These are phyloP conservation scores for Aspergillus chevalieri DNA, from an alignment of 2,329 filamentous ascomycete genomes.

Conservation along the genomic window DNA sequence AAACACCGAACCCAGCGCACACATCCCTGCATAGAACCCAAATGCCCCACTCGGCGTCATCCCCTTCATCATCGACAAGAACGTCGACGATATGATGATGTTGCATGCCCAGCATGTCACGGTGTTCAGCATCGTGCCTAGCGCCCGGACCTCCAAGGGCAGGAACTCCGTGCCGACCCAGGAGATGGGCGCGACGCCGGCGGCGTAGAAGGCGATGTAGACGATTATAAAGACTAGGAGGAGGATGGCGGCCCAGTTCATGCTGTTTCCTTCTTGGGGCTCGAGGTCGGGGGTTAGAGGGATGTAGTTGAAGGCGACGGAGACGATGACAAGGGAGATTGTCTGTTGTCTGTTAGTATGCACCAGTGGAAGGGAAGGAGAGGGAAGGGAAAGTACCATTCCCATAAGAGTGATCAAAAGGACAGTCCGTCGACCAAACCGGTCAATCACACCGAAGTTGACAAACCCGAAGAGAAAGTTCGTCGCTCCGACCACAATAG, in stretches of 20 bases:
- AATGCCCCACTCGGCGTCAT: constrained; percentile 46
- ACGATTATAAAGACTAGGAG: constrained; percentile 41
- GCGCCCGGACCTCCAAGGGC: constrained; percentile 44
- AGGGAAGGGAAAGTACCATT: constrained; percentile 27
- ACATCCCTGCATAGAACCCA: constrained; percentile 48
- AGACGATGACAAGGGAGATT: constrained; percentile 24
- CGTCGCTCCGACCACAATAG: constrained; percentile 31
- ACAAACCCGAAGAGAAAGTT: constrained; percentile 45
- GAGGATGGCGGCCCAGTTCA: constrained; percentile 31
- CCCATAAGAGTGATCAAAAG: constrained; percentile 38
- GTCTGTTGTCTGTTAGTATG: constrained; percentile 8
- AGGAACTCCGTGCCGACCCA: constrained; percentile 47
- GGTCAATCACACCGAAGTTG: constrained; percentile 42
- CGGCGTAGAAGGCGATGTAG: constrained; percentile 41
- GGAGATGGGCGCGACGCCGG: constrained; percentile 43
- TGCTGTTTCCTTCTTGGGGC: constrained; percentile 23
- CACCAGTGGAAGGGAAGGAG: not conserved
- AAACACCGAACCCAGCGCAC: constrained; percentile 42
- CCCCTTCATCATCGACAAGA: constrained; percentile 45
- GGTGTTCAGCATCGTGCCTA: constrained; percentile 42
- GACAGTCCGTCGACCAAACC: constrained; percentile 40
- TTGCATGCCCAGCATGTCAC: constrained; percentile 36
- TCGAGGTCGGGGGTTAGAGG: constrained; percentile 40
- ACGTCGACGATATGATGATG: constrained; percentile 46
- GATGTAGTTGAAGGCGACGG: constrained; percentile 43